Conservation (phyloP, 371 early-diverging fungal species). For the Mortierella sp. region DNA sequence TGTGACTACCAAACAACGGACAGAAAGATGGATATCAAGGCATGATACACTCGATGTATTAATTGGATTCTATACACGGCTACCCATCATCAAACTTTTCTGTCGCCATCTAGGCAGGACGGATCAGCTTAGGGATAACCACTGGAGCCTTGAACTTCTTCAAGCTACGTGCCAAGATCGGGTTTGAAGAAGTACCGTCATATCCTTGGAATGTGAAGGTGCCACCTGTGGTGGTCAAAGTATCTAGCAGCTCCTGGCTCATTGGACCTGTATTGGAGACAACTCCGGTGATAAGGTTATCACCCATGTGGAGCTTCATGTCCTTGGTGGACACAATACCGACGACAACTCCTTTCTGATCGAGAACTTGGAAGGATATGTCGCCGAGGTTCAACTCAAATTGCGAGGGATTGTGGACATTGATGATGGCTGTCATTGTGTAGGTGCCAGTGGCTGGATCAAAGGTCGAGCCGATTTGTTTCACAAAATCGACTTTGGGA, state of each 20-base stretch:
- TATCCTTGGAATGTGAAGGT: neutral
- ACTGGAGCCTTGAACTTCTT: neutral
- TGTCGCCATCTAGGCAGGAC: no score
- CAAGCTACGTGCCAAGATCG: slow-evolving; percentile 8
- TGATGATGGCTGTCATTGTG: neutral
- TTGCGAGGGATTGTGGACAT: slow-evolving; percentile 19
- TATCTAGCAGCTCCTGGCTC: neutral
- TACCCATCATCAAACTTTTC: no score
- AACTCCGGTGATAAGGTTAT: slow-evolving; percentile 1
- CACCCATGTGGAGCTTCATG: slow-evolving; percentile 5
- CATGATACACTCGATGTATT: no score
- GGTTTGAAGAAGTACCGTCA: neutral
- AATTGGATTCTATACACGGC: no score
- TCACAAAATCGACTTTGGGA: neutral
- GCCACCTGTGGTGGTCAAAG: neutral
- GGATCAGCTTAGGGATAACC: neutral
- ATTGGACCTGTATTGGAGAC: neutral
- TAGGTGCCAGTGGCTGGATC: neutral
- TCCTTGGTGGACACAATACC: neutral
- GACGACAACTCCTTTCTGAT: neutral
- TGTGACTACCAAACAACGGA: no score
- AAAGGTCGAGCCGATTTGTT: neutral
- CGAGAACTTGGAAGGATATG: slow-evolving; percentile 1
- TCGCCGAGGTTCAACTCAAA: slow-evolving; percentile 14
- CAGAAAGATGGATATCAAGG: no score